phyloP scores from a whole-genome alignment of 805 yeast species.

The Suhomyces sp. region DNA sequence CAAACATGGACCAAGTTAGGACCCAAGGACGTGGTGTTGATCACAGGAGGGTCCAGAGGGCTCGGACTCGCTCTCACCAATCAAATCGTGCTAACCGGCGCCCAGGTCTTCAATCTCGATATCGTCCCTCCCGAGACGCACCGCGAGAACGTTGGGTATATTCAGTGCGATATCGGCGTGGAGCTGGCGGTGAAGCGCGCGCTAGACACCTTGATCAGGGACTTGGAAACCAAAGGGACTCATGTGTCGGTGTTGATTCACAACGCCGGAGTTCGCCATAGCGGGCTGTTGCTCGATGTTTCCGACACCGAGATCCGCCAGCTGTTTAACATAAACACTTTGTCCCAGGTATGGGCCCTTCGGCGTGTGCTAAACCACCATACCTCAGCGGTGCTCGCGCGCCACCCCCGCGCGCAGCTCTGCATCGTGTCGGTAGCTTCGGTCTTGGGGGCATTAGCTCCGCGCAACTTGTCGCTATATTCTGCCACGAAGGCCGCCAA shows the following conservation, averaged over 20 bases:
- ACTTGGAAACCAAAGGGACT: constrained; percentile 2
- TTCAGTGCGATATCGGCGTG: constrained; percentile 23
- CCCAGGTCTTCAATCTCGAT: constrained; percentile 32
- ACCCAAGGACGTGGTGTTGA: constrained; percentile 22
- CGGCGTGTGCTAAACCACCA: constrained; percentile 21
- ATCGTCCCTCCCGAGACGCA: constrained; percentile 14
- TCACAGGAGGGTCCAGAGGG: constrained; percentile 54
- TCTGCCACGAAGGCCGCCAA: constrained; percentile 49
- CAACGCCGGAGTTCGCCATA: constrained; percentile 50
- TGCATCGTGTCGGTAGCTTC: constrained; percentile 46
- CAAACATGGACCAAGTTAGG: neutral
- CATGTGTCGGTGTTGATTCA: constrained; percentile 36
- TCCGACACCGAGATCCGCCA: constrained; percentile 17
- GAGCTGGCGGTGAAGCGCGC: constrained; percentile 12
- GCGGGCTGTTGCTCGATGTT: constrained; percentile 24
- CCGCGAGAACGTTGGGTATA: constrained; percentile 16
- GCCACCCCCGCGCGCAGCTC: constrained; percentile 9
- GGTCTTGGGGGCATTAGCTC: constrained; percentile 48
- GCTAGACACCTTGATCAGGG: constrained; percentile 10
- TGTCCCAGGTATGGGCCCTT: constrained; percentile 29
- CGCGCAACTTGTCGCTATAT: constrained; percentile 45
- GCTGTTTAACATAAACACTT: constrained; percentile 30
- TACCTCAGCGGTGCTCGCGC: neutral
- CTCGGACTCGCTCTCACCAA: constrained; percentile 44
- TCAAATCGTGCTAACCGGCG: constrained; percentile 14